Evolutionary conservation across 805 yeast genomes (phyloP), one percentile per base, ranked within the genome.

Genomic region (Yarrowia divulgata): DNA sequence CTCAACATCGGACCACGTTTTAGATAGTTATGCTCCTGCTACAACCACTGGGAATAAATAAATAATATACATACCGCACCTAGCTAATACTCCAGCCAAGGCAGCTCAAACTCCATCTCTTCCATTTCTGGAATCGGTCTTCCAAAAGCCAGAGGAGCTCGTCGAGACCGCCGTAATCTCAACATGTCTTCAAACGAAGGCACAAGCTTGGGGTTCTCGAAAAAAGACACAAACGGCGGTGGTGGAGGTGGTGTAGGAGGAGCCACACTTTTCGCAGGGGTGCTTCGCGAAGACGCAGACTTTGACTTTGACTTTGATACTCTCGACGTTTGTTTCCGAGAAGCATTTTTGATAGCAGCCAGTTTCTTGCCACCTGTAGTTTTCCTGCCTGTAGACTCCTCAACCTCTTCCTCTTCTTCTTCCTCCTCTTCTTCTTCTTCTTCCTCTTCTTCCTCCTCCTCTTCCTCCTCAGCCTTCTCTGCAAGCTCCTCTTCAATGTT

Each of bases 181-280:
- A 60, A 16, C 66, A 60, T 60, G 16, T 60, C 66, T 18, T 60
- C 66, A 19, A 60, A 60, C n/a, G 52, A 60, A 10, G 66, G 66
- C n/a, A 42, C 50, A 9, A 60, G 23, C 19, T 60, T 60, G n/a
- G 66, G 66, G 32, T 60, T 60, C 14, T 60, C 66, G 19, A 60
- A 60, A 16, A 60, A 60, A 1, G 66, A 60, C 3, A 34, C 37
- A 14, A 60, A 60, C 13, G 66, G 66, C 2, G 49, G 49, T 1
- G 66, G 52, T 5, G 66, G 66, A 9, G 66, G 52, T 1, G 52
- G 34, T 1, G 42, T 32, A 13, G 48, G 37, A n/a, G 63, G 48
- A 4, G 39, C n/a, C 8, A 45, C 29, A 23, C 29, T n/a, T 50
- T n/a, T 18, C 1, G 43, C 34, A 2, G 58, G 32, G 3, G 54